phyloP scores from a whole-genome alignment of 352 stramenopile species.

The Globisporangium paddicum region DNA sequence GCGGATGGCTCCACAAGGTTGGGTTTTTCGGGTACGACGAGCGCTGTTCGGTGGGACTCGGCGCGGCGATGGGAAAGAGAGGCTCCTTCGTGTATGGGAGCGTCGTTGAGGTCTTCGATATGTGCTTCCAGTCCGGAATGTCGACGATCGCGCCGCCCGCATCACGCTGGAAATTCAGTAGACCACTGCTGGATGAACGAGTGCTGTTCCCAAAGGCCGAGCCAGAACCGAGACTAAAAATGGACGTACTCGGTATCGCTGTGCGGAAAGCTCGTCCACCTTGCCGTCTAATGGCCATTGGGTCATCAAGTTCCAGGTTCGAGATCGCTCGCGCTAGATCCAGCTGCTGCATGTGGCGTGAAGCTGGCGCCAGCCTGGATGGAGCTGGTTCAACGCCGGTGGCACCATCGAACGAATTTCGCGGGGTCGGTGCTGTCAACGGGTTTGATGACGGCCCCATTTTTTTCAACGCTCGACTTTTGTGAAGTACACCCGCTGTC shows the following conservation, averaged over 20 bases:
- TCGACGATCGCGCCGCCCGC: constrained; percentile 39
- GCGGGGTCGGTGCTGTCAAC: constrained; percentile 8
- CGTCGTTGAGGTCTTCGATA: constrained; percentile 50
- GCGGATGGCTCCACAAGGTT: constrained; percentile 59
- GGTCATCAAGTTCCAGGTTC: constrained; percentile 74
- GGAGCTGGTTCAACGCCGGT: constrained; percentile 14
- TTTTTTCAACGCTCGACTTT: background rate
- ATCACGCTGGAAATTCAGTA: constrained; percentile 48
- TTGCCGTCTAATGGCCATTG: constrained; percentile 60
- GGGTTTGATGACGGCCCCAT: constrained; percentile 5
- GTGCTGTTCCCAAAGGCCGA: constrained; percentile 43
- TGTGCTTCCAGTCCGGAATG: constrained; percentile 55
- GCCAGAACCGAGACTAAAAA: constrained; percentile 64
- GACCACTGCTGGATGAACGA: constrained; percentile 26
- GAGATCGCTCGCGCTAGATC: constrained; percentile 73
- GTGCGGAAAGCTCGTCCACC: constrained; percentile 41
- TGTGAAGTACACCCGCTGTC: constrained; percentile 2
- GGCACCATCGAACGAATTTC: constrained; percentile 15
- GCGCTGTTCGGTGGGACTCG: constrained; percentile 20
- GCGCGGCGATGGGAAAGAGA: constrained; percentile 10
- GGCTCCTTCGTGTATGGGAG: constrained; percentile 50
- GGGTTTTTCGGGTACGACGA: constrained; percentile 51
- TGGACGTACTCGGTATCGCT: constrained; percentile 49
- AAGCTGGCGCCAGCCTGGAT: constrained; percentile 46
- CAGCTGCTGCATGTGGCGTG: constrained; percentile 72